These are phyloP conservation scores for Tremella yokohamensis DNA, from an alignment of 768 basidiomycete species.

Conservation along the genomic window DNA sequence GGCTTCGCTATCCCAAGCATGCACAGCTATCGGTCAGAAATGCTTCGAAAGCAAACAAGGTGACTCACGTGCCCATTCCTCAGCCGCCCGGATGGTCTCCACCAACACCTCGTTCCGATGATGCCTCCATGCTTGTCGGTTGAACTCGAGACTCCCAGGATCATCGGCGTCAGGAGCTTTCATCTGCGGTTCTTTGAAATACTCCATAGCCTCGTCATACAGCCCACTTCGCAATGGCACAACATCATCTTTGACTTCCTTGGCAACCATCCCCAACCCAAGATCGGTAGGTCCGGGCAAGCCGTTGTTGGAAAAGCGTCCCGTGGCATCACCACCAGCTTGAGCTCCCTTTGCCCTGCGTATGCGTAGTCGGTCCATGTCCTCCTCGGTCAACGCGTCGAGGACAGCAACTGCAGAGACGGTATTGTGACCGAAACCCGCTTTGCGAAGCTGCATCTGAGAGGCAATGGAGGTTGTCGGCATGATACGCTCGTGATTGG, in stretches of 20 bases:
- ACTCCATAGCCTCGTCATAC: slow-evolving; percentile 95
- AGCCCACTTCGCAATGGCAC: slow-evolving; percentile 86
- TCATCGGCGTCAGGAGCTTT: slow-evolving; percentile 94
- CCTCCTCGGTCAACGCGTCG: slow-evolving; percentile 85
- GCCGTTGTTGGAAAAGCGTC: slow-evolving; percentile 53
- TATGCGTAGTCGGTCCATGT: slow-evolving; percentile 82
- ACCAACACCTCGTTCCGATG: slow-evolving; percentile 79
- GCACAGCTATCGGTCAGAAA: slow-evolving; percentile 29
- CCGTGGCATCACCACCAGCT: slow-evolving; percentile 45
- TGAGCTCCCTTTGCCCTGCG: slow-evolving; percentile 56
- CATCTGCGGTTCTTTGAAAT: slow-evolving; percentile 99
- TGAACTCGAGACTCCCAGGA: slow-evolving; percentile 87
- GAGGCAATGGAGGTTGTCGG: slow-evolving; percentile 14
- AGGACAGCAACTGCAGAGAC: slow-evolving; percentile 57
- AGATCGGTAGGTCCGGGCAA: slow-evolving; percentile 52
- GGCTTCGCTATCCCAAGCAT: slow-evolving; percentile 51
- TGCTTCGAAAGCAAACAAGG: neutral
- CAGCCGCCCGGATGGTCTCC: slow-evolving; percentile 65
- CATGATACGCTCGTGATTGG: slow-evolving; percentile 32
- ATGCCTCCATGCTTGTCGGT: slow-evolving; percentile 92
- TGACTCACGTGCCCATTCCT: slow-evolving; percentile 67
- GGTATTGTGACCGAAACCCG: neutral
- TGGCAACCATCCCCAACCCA: slow-evolving; percentile 52
- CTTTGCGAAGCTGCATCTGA: slow-evolving; percentile 14
- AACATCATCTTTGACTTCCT: slow-evolving; percentile 69